These are phyloP conservation scores for Clathrus columnatus DNA, from an alignment of 768 basidiomycete genomes.

Conservation along the genomic window DNA sequence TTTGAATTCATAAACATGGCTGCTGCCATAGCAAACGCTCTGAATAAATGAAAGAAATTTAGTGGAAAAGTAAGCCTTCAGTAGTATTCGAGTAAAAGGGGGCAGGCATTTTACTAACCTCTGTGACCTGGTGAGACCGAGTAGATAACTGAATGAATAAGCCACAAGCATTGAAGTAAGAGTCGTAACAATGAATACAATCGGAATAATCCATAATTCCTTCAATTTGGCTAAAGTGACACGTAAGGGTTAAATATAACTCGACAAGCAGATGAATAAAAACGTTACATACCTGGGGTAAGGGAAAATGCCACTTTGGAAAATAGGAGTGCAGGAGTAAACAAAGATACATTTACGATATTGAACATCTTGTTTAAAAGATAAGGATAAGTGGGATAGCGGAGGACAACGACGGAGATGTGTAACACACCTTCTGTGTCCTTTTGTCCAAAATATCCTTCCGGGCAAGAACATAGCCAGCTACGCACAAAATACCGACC, in stretches of 20 bases:
- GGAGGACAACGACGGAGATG: background rate
- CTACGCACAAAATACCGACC: slow-evolving; percentile 78
- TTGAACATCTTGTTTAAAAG: slow-evolving; percentile 53
- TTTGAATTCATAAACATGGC: slow-evolving; percentile 94
- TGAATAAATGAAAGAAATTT: slow-evolving; percentile 18
- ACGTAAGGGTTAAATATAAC: background rate
- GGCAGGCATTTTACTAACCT: slow-evolving; percentile 35
- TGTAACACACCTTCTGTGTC: slow-evolving; percentile 65
- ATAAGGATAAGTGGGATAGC: background rate
- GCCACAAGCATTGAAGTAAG: slow-evolving; percentile 61
- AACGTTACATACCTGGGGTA: slow-evolving; percentile 66
- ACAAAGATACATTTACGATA: slow-evolving; percentile 77
- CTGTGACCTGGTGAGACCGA: slow-evolving; percentile 68
- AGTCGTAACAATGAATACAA: slow-evolving; percentile 78
- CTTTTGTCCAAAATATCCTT: slow-evolving; percentile 80
- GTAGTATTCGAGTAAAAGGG: slow-evolving; percentile 8
- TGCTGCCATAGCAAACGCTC: slow-evolving; percentile 72
- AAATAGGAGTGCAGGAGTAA: slow-evolving; percentile 82
- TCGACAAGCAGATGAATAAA: background rate
- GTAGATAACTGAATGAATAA: slow-evolving; percentile 49
- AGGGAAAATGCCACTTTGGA: slow-evolving; percentile 93
- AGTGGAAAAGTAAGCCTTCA: background rate
- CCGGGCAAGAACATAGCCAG: slow-evolving; percentile 73
- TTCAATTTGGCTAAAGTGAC: slow-evolving; percentile 51
- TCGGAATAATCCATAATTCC: slow-evolving; percentile 79